A percentile compares a stretch with the other conserved stretches of the same genome.
phyloP scores from a whole-genome alignment of 2,329 filamentous ascomycete species.

The Cladobotryum mycophilum region DNA sequence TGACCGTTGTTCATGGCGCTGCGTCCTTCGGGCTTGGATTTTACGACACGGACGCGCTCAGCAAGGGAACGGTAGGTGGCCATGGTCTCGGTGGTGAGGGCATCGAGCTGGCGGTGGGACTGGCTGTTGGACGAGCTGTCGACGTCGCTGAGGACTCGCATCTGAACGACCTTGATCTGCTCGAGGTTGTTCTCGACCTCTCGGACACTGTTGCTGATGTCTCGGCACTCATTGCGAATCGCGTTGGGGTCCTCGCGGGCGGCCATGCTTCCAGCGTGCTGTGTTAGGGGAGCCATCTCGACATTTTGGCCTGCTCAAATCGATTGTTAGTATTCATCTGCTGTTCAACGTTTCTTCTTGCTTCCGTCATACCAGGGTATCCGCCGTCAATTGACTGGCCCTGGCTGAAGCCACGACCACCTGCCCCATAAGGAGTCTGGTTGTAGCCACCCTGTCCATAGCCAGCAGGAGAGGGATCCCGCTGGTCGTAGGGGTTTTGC shows the following conservation, averaged over 20 bases:
- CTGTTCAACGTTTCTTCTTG: background rate
- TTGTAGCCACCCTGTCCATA: constrained; percentile 22
- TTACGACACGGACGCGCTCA: constrained; percentile 73
- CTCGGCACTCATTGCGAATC: constrained; percentile 77
- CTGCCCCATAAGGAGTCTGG: constrained; percentile 18
- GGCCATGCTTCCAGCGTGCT: constrained; percentile 42
- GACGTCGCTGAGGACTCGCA: constrained; percentile 65
- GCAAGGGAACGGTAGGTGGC: constrained; percentile 72
- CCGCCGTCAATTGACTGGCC: constrained; percentile 19
- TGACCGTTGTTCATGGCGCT: constrained; percentile 70
- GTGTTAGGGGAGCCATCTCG: constrained; percentile 63
- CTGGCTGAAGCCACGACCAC: constrained; percentile 19
- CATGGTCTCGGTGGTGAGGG: constrained; percentile 73
- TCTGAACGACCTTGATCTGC: constrained; percentile 65
- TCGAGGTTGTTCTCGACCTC: constrained; percentile 66
- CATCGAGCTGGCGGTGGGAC: constrained; percentile 64
- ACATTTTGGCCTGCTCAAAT: constrained; percentile 42
- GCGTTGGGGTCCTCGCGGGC: constrained; percentile 58
- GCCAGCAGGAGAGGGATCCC: constrained; percentile 33
- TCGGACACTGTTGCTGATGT: constrained; percentile 72
- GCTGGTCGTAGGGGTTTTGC: constrained; percentile 55
- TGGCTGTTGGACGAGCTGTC: constrained; percentile 63
- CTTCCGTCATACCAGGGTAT: constrained; percentile 24
- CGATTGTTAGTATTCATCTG: background rate
- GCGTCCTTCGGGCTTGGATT: constrained; percentile 70